Evolutionary conservation across 192 early-diverging fungal genomes (phyloP).

Genomic region (Coemansia furcata): DNA sequence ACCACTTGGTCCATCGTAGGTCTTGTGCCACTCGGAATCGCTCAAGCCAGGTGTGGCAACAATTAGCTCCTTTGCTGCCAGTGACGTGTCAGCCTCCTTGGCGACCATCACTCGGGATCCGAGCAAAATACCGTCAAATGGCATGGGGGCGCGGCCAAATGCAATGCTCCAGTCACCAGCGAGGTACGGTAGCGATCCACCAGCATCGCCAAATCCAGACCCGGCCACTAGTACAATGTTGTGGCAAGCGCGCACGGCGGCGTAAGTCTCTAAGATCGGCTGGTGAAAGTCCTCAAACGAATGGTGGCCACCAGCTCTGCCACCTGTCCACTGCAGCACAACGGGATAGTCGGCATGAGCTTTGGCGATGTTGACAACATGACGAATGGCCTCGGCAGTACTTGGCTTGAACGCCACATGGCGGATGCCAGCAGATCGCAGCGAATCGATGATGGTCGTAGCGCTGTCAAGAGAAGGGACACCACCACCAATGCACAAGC

Average conservation of each 20-base stretch:
- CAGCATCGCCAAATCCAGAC: constrained; percentile 85
- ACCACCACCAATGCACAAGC: constrained; percentile 89
- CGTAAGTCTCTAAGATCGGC: constrained; percentile 74
- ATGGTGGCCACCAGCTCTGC: constrained; percentile 94
- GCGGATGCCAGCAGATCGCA: constrained; percentile 73
- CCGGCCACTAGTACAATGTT: constrained; percentile 90
- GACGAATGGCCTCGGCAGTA: constrained; percentile 70
- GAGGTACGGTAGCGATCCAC: constrained; percentile 84
- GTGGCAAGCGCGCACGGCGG: constrained; percentile 63
- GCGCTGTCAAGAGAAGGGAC: constrained; percentile 87
- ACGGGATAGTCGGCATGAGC: constrained; percentile 80
- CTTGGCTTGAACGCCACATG: constrained; percentile 87
- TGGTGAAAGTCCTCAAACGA: constrained; percentile 94
- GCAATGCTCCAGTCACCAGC: constrained; percentile 87
- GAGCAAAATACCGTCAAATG: constrained; percentile 91
- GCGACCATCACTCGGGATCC: constrained; percentile 98
- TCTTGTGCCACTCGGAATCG: constrained; percentile 81
- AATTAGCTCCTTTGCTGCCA: constrained; percentile 82
- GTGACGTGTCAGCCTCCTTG: constrained; percentile 78
- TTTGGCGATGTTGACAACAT: constrained; percentile 81
- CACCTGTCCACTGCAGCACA: constrained; percentile 95
- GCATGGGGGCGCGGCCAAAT: constrained; percentile 88
- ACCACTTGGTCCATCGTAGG: constrained; percentile 61
- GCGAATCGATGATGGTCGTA: constrained; percentile 69
- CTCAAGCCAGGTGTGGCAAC: constrained; percentile 75